Base-by-base conservation (phyloP, 2,329 filamentous ascomycete species). In the Trichophyton simii region DNA sequence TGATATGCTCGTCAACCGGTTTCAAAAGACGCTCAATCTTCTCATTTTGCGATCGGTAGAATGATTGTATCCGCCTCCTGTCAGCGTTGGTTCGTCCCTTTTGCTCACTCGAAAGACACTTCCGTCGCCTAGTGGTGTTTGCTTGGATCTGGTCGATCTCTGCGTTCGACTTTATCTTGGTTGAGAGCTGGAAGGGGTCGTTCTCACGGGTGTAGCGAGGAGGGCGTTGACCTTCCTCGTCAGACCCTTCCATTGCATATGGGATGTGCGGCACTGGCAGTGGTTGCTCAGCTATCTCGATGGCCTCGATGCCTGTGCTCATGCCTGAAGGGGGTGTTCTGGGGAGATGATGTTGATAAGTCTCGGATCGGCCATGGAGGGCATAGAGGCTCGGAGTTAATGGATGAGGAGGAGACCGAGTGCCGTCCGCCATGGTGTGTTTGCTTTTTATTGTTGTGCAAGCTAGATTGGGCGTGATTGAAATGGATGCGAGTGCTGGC, bases 11-110 rank as follows among this genome's bases (percentile, higher is more conserved):
- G 70, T 96, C 90, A 1, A 97, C 92, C 2, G 88, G 87, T 77
- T 96, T 96, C 66, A 97, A 80, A 76, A 96, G 82, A 9, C 89
- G 84, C 77, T 96, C 85, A 66, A 99, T 99, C 68, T 89, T 91
- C 72, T 91, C 89, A 72, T 99, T 99, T 72, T 99, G 92, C 34
- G 81, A 81, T 72, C 89, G 83, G 79, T 97, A 97, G 77, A 96
- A 97, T 58, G 84, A 82, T 69, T 88, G 82, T 15, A 97, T 72
- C 69, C 83, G 85, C 66, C 77, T 80, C 13, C 81, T 60, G 15
- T 61, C 63, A 9, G 64, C 50, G 55, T 64, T 61, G 63, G 67
- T 63, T 63, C 65, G 48, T 57, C 69, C 69, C 7, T 65, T 66
- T 11, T 59, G 41, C 44, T 44, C 58, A 36, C 66, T 68, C n/a